A percentile compares a stretch with the other conserved stretches of the same genome.
phyloP scores from a whole-genome alignment of 805 yeast species.

The Kuraishia cidri region DNA sequence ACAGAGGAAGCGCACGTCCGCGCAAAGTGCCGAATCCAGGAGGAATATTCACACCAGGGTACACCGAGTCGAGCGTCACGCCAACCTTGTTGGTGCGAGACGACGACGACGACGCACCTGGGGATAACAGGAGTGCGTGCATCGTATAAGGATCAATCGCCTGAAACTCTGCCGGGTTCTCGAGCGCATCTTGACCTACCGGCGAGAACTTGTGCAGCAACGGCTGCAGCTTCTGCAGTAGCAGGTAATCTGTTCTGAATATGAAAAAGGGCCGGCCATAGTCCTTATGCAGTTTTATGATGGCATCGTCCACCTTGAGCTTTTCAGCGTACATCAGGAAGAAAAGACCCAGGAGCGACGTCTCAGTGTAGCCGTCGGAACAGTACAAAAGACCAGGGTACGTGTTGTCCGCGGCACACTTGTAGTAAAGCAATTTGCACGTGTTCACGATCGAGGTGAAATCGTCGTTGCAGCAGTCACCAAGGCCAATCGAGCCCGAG shows the following conservation, averaged over 20 bases:
- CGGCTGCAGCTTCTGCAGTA: slow-evolving; percentile 57
- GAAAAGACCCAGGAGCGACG: slow-evolving; percentile 65
- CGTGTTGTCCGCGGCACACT: slow-evolving; percentile 13
- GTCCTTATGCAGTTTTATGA: slow-evolving; percentile 50
- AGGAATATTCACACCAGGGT: too few species aligned
- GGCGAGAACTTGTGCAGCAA: slow-evolving; percentile 59
- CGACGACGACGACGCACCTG: too few species aligned
- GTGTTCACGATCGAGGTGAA: slow-evolving; percentile 57
- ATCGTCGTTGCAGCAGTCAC: slow-evolving; percentile 56
- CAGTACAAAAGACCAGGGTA: slow-evolving; percentile 58
- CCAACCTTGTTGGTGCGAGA: background rate
- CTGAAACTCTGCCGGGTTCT: background rate
- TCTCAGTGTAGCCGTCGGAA: slow-evolving; percentile 89
- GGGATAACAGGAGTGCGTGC: background rate
- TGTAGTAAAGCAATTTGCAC: slow-evolving; percentile 55
- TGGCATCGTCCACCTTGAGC: slow-evolving; percentile 52
- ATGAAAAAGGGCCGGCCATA: slow-evolving; percentile 78
- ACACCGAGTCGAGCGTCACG: background rate
- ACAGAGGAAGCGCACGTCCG: background rate
- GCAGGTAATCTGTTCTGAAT: slow-evolving; percentile 65
- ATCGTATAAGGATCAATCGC: background rate
- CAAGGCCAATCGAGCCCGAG: slow-evolving; percentile 74
- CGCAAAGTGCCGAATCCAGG: too few species aligned
- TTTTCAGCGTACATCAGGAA: slow-evolving; percentile 65
- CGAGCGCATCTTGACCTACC: slow-evolving; percentile 1